These are phyloP conservation scores for Thalassia testudinum DNA, from an alignment of 116 monocot genomes.

Conservation along the genomic window DNA sequence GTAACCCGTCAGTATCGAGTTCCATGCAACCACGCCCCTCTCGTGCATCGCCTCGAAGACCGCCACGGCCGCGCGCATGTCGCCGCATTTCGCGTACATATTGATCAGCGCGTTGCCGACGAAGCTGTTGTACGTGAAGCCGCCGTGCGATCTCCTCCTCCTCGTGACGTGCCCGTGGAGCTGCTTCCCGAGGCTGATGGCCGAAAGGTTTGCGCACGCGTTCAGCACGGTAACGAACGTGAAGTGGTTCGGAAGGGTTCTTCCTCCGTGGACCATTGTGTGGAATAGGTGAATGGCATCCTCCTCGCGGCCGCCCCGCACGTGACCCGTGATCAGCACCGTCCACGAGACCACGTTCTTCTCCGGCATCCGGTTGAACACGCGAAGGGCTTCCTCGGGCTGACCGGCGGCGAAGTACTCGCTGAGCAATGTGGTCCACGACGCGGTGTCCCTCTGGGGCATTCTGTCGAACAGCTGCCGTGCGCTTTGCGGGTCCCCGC, in stretches of 20 bases:
- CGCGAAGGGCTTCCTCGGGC: slow-evolving; percentile 17
- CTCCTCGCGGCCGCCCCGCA: slow-evolving; percentile 39
- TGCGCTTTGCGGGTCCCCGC: slow-evolving; percentile 18
- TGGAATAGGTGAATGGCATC: slow-evolving; percentile 37
- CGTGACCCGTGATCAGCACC: slow-evolving; percentile 41
- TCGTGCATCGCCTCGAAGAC: slow-evolving; percentile 42
- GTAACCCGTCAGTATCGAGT: slow-evolving; percentile 58
- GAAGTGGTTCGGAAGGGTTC: slow-evolving; percentile 20
- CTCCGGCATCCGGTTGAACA: slow-evolving; percentile 36
- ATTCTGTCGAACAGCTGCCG: slow-evolving; percentile 30
- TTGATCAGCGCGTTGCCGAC: slow-evolving; percentile 44
- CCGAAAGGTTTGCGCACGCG: slow-evolving; percentile 35
- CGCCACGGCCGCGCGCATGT: slow-evolving; percentile 23
- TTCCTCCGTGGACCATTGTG: slow-evolving; percentile 30
- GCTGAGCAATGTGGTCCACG: slow-evolving; percentile 52
- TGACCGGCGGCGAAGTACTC: slow-evolving; percentile 12
- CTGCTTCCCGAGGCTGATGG: slow-evolving; percentile 31
- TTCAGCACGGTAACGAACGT: slow-evolving; percentile 47
- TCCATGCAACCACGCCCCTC: slow-evolving; percentile 50
- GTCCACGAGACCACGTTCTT: slow-evolving; percentile 50
- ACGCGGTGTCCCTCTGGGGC: slow-evolving; percentile 22
- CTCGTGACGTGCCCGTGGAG: slow-evolving; percentile 33
- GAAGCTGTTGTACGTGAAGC: slow-evolving; percentile 16
- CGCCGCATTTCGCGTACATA: slow-evolving; percentile 70
- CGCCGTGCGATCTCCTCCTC: slow-evolving; percentile 6